Evolutionary conservation across 2,329 filamentous ascomycete genomes (phyloP).

Genomic region (Penicillium capsulatum): DNA sequence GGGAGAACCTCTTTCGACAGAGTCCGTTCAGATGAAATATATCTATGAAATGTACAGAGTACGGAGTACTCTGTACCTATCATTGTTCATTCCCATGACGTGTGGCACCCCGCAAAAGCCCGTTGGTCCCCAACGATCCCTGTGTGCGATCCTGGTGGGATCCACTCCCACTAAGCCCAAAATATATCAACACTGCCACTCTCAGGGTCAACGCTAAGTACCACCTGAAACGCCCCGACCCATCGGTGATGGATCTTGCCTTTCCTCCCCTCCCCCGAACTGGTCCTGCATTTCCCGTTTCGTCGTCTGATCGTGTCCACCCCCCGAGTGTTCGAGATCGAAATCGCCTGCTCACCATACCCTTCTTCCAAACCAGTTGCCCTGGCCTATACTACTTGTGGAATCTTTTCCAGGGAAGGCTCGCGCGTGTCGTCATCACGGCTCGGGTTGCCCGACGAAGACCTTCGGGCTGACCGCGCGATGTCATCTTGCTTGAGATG

Average conservation of each 20-base stretch:
- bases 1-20: too few species aligned
- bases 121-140: slow-evolving; percentile 25
- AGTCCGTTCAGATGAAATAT: too few species aligned
- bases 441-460: too few species aligned
- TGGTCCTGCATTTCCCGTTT: neutral
- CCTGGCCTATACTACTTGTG: neutral
- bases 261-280: neutral
- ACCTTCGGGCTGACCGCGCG: neutral
- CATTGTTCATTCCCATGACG: too few species aligned
- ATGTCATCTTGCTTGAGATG: too few species aligned
- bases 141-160: slow-evolving; percentile 31
- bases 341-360: neutral
- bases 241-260: slow-evolving; percentile 3
- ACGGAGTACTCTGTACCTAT: too few species aligned
- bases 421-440: too few species aligned
- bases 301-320: neutral
- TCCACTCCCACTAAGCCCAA: slow-evolving; percentile 11
- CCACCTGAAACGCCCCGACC: slow-evolving; percentile 30
- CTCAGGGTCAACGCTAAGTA: slow-evolving; percentile 30
- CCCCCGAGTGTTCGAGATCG: neutral
- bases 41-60: too few species aligned
- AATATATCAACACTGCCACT: slow-evolving; percentile 26
- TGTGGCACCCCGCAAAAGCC: slow-evolving; percentile 25
- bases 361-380: neutral
- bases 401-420: too few species aligned